Base-by-base conservation (phyloP, 78 protist species). In the Ministeria vibrans region DNA sequence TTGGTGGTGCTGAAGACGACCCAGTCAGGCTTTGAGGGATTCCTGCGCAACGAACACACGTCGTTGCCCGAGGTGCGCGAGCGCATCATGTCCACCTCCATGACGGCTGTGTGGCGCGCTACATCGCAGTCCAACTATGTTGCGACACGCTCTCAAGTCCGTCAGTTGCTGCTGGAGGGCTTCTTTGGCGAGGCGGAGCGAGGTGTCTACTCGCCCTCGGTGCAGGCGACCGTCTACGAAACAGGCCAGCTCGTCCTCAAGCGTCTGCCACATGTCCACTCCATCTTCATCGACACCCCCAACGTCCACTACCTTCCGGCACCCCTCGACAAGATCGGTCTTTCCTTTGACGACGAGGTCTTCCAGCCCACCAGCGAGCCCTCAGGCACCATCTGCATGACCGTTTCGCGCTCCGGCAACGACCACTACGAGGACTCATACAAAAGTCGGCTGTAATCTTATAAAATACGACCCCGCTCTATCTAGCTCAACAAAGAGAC, bases 1-100 rank as follows among this genome's bases (percentile, higher is more conserved):
- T 42, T 86, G 27, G 43, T 72, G 22, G 78, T 86, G 42, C 73
- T 86, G 86, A 86, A 86, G 82, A 86, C 90, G 22, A 86, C 90
- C 15, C 82, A 76, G 46, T 73, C 81, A 23, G 90, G 90, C 36
- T 86, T 86, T 69, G 90, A 86, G 61, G 82, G 82, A n/a, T n/a
- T n/a, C n/a, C n/a, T n/a, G n/a, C n/a, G n/a, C n/a, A n/a, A n/a
- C n/a, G n/a, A n/a, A n/a, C n/a, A n/a, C n/a, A n/a, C n/a, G n/a
- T n/a, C n/a, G n/a, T n/a, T n/a, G n/a, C n/a, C n/a, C n/a, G n/a
- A n/a, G n/a, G n/a, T 59, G 4, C 36, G 66, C 66, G 66, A 28
- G 13, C 5, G 66, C 5, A 59, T 59, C 36, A 59, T 3, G 59
- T 51, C 59, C 30, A 18, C 13, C 66, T 59, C 66, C 5, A 23